phyloP scores from a whole-genome alignment of 176 grass and related monocot genomes.

The Saccharum officinarum region DNA sequence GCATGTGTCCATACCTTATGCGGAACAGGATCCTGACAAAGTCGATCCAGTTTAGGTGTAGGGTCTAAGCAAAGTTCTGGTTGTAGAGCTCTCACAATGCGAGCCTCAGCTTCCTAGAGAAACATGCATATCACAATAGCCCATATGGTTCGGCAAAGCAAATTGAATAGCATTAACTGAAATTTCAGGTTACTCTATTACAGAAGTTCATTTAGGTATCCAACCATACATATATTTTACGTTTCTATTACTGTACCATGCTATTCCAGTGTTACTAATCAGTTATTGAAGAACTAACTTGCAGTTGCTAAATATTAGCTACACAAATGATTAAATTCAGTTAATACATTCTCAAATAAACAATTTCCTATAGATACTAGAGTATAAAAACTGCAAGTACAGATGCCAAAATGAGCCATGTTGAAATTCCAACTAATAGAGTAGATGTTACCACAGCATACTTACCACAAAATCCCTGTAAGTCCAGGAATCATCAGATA shows the following conservation, averaged over 20 bases:
- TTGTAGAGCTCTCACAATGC: slow-evolving; percentile 84
- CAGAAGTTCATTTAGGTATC: neutral
- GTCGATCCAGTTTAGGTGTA: slow-evolving; percentile 82
- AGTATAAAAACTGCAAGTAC: neutral
- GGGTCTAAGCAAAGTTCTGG: slow-evolving; percentile 91
- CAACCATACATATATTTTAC: neutral
- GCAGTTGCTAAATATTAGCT: slow-evolving; percentile 10
- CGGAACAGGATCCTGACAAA: slow-evolving; percentile 73
- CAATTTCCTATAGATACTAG: neutral
- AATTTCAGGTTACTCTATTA: slow-evolving; percentile 10
- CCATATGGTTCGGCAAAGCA: slow-evolving; percentile 9
- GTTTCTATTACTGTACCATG: neutral
- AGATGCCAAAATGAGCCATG: slow-evolving; percentile 28
- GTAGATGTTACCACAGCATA: slow-evolving; percentile 18
- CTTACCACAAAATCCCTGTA: slow-evolving; percentile 97
- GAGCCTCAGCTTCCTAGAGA: slow-evolving; percentile 88
- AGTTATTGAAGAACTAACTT: neutral
- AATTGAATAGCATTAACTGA: slow-evolving; percentile 19
- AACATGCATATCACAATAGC: slow-evolving; percentile 33
- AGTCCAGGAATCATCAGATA: slow-evolving; percentile 98
- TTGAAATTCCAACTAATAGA: slow-evolving; percentile 1
- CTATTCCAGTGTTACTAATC: slow-evolving; percentile 10
- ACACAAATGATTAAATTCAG: slow-evolving; percentile 8
- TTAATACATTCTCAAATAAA: neutral
- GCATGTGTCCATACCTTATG: slow-evolving; percentile 65